phyloP scores from a whole-genome alignment of 176 grass and related monocot genomes.

The Lolium multiflorum region DNA sequence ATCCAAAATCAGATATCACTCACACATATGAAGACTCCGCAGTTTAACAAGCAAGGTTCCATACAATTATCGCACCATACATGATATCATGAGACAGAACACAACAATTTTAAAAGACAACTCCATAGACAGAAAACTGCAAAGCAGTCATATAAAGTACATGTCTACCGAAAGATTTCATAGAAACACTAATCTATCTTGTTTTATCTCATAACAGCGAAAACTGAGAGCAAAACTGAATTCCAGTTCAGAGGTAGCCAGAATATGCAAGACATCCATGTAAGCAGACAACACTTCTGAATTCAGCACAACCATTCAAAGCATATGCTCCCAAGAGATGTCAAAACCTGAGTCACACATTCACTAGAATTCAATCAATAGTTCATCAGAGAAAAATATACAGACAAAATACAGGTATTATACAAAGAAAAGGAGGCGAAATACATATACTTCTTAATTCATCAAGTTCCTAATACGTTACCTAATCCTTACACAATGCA shows the following conservation, averaged over 20 bases:
- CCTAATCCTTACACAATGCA: constrained; percentile 22
- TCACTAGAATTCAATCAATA: constrained; percentile 77
- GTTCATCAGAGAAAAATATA: constrained; percentile 60
- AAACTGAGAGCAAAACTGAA: constrained; percentile 60
- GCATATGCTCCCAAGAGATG: constrained; percentile 77
- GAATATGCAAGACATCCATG: constrained; percentile 91
- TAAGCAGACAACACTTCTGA: constrained; percentile 82
- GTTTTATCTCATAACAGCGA: constrained; percentile 55
- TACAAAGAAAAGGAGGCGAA: not conserved
- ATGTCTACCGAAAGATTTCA: constrained; percentile 47
- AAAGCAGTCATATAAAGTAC: constrained; percentile 50
- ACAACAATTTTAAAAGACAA: constrained; percentile 28
- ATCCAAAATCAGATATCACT: not conserved
- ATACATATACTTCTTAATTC: not conserved
- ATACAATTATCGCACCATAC: constrained; percentile 12
- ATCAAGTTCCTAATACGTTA: not conserved
- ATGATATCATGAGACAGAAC: constrained; percentile 8
- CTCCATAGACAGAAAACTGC: constrained; percentile 42
- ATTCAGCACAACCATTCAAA: constrained; percentile 96
- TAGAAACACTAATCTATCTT: constrained; percentile 52
- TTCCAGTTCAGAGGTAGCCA: constrained; percentile 70
- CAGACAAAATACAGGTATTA: constrained; percentile 41
- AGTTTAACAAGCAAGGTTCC: constrained; percentile 17
- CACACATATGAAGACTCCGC: not conserved
- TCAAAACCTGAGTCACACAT: constrained; percentile 90